Percentiles rank a stretch among this genome's conserved stretches.
Conservation (phyloP, 2,329 filamentous ascomycete species). For the Aspergillus fructus region DNA sequence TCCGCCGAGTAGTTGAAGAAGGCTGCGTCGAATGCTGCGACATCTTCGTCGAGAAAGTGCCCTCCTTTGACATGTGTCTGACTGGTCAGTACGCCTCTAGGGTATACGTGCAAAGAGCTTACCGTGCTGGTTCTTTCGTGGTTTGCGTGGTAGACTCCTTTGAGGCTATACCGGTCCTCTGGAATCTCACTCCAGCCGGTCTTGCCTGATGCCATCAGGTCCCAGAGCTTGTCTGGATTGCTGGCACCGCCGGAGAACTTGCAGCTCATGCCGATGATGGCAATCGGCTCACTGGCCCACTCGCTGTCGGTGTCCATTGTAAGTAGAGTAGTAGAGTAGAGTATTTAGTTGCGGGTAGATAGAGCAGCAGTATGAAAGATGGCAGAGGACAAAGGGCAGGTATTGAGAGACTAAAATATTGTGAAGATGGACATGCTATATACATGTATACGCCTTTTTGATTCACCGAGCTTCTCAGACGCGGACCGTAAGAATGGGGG, state of each 20-base stretch:
- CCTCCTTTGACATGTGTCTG: conserved; percentile 10
- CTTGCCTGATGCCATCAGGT: not conserved
- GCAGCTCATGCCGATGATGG: conserved; percentile 7
- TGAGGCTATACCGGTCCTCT: not conserved
- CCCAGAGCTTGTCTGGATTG: conserved; percentile 8
- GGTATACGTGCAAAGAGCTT: not conserved
- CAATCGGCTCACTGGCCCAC: conserved; percentile 1
- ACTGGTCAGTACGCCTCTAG: not conserved
- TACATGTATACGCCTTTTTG: too few species aligned
- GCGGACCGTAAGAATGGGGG: too few species aligned
- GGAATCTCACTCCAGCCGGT: conserved; percentile 1
- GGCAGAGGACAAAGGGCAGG: too few species aligned
- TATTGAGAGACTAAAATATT: too few species aligned
- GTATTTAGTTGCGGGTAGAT: too few species aligned
- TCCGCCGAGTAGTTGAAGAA: conserved; percentile 1
- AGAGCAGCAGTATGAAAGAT: too few species aligned
- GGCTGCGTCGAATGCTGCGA: not conserved
- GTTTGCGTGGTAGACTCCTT: conserved; percentile 2
- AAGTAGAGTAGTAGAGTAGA: too few species aligned
- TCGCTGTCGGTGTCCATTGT: too few species aligned
- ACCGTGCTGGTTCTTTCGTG: not conserved
- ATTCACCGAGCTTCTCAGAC: too few species aligned
- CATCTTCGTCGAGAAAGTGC: conserved; percentile 10
- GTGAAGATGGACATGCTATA: too few species aligned
- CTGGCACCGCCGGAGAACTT: conserved; percentile 2